Conservation (phyloP, 495 filamentous ascomycete species). For the Cryomyces antarcticus region DNA sequence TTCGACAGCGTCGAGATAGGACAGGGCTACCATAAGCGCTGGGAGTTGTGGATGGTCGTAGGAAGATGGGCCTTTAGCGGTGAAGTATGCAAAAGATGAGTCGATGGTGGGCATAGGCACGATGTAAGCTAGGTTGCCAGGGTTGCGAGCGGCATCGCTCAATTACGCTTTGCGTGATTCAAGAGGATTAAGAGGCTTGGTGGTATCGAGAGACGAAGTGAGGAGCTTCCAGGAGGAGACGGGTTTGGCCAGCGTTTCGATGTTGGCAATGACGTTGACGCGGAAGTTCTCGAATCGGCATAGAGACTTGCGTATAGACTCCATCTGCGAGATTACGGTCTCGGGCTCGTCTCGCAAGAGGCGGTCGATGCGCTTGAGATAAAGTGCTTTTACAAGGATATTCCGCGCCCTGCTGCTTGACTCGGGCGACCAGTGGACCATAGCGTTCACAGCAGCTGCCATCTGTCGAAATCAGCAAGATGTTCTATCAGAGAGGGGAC, state of each 20-base stretch:
- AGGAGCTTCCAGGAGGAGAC: constrained; percentile 71
- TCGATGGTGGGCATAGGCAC: constrained; percentile 86
- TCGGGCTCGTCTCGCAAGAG: constrained; percentile 54
- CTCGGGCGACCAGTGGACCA: constrained; percentile 52
- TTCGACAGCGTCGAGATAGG: constrained; percentile 84
- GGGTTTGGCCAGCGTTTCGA: constrained; percentile 54
- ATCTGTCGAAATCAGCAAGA: constrained; percentile 22
- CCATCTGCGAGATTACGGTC: constrained; percentile 49
- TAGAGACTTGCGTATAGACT: constrained; percentile 50
- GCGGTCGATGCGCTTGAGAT: constrained; percentile 64
- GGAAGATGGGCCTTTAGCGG: constrained; percentile 49
- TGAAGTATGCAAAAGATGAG: constrained; percentile 68
- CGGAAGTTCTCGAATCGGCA: constrained; percentile 70
- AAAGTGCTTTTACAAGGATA: constrained; percentile 72
- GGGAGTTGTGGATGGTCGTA: constrained; percentile 62
- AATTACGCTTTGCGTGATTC: constrained; percentile 40
- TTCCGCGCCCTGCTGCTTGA: constrained; percentile 58
- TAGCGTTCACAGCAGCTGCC: constrained; percentile 53
- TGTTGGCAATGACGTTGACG: constrained; percentile 60
- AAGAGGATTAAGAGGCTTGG: constrained; percentile 33
- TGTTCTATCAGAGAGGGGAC: not conserved
- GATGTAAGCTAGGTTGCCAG: constrained; percentile 55
- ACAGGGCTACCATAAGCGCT: constrained; percentile 62
- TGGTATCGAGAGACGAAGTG: constrained; percentile 18
- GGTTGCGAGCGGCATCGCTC: constrained; percentile 45